Conservation (phyloP, 305 asterid species). For the Lippia alba region DNA sequence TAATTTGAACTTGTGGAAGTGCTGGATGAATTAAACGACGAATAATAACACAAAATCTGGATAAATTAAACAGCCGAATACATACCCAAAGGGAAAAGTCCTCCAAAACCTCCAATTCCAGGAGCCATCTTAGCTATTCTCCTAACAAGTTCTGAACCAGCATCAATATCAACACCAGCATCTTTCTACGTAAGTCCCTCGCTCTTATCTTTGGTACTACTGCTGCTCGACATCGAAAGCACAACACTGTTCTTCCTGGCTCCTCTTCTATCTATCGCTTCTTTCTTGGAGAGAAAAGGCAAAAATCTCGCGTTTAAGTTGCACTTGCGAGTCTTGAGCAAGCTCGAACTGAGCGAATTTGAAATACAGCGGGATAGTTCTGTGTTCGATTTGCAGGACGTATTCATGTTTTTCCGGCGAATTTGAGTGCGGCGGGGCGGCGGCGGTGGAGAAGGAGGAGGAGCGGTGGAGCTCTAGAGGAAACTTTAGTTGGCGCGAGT, state of each 20-base stretch:
- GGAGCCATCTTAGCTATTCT: conserved; percentile 97
- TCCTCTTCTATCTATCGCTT: conserved; percentile 27
- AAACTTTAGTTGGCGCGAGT: background rate
- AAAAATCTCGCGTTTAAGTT: conserved; percentile 31
- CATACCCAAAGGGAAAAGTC: conserved; percentile 91
- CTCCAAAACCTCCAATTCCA: conserved; percentile 97
- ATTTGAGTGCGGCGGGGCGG: background rate
- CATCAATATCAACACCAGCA: conserved; percentile 97
- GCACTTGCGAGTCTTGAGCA: conserved; percentile 37
- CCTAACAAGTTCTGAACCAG: conserved; percentile 90
- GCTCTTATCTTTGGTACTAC: conserved; percentile 39
- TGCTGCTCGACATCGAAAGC: conserved; percentile 42
- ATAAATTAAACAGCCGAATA: no score
- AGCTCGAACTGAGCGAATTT: conserved; percentile 33
- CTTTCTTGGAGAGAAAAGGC: conserved; percentile 37
- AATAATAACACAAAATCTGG: background rate
- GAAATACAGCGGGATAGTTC: conserved; percentile 47
- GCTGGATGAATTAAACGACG: background rate
- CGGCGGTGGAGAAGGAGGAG: no score
- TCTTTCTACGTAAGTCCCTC: conserved; percentile 80
- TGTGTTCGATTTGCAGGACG: conserved; percentile 48
- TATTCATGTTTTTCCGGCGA: conserved; percentile 45
- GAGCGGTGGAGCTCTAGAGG: background rate
- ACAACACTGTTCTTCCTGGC: conserved; percentile 32
- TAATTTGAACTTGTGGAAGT: conserved; percentile 4